Evolutionary conservation across 2,329 filamentous ascomycete species (phyloP), one percentile per base, ranked within the genome.

Genomic region (Xylariaceae sp.): DNA sequence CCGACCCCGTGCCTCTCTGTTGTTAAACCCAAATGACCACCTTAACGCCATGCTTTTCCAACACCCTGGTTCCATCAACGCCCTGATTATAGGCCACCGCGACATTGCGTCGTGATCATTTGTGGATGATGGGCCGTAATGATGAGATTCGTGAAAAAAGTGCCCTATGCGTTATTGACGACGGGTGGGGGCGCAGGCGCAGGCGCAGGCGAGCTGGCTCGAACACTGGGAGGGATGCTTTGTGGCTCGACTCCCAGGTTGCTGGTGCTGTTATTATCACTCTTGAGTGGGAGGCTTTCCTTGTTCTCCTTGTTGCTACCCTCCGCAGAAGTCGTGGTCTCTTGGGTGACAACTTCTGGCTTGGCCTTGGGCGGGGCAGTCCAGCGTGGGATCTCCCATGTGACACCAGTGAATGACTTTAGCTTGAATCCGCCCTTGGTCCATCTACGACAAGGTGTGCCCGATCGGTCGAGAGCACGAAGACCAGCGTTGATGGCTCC

Each of bases 401-500:
- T 34, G 5, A 65, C 65, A n/a, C 65, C 64, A n/a, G 61, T 64
- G 73, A 97, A 97, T 74, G 88, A 96, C 80, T 96, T 96, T 67
- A 97, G 79, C 53, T 81, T 82, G 72, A 97, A 90, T 58, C 86
- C 83, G 64, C 91, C 91, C 74, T 87, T 90, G 72, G 86, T 81
- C 94, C 94, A 99, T 73, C 87, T 92, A 65, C 93, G 89, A 75
- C 92, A 97, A 8, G 94, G 92, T 70, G 93, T 89, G 66, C 93
- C 93, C 6, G 89, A 89, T 62, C 93, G 88, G 75, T 99, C 94
- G 65, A 99, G 88, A 10, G 94, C 93, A 57, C 94, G 90, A 53
- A 99, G 87, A 55, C 91, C 90, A 57, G 94, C 94, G 72, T 99
- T 99, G 81, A 99, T 99, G 61, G 93, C 93, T 64, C 94, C 94